Evolutionary conservation across 2,329 filamentous ascomycete species (phyloP).

Genomic region (Trichophyton benhamiae): DNA sequence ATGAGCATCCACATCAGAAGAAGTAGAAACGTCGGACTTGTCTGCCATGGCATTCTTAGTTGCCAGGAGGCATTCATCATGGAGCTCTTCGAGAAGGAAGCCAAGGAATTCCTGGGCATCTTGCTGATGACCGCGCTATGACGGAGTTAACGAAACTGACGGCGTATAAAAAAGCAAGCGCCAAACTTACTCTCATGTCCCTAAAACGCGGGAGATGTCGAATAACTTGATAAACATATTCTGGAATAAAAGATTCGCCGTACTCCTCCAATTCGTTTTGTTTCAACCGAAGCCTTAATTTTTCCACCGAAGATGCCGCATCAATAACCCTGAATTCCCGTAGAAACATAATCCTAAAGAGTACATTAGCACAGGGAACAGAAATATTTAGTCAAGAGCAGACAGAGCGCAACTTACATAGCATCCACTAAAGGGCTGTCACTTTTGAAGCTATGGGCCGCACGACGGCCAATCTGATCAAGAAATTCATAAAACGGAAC

Average conservation of each 20-base stretch:
- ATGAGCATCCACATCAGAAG: constrained; percentile 30
- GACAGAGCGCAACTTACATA: constrained; percentile 50
- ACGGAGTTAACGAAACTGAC: constrained; percentile 15
- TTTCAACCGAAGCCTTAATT: constrained; percentile 62
- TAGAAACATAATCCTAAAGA: constrained; percentile 78
- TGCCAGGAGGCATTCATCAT: constrained; percentile 77
- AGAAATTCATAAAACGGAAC: constrained; percentile 90
- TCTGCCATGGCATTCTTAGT: constrained; percentile 44
- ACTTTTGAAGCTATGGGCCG: constrained; percentile 84
- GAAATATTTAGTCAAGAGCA: neutral
- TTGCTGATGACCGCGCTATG: constrained; percentile 81
- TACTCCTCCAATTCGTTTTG: constrained; percentile 76
- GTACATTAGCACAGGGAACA: constrained; percentile 11
- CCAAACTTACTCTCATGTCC: constrained; percentile 64
- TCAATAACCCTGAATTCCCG: constrained; percentile 79
- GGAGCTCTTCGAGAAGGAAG: constrained; percentile 80
- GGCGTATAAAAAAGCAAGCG: neutral
- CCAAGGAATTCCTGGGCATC: constrained; percentile 96
- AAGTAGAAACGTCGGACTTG: constrained; percentile 35
- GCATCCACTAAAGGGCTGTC: constrained; percentile 88
- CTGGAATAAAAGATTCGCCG: constrained; percentile 80
- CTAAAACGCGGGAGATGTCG: constrained; percentile 75
- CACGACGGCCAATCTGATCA: constrained; percentile 71
- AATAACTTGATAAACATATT: constrained; percentile 92
- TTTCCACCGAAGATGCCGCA: constrained; percentile 60